Evolutionary conservation across 2,329 filamentous ascomycete genomes (phyloP), one percentile per base, ranked within the genome.

Genomic region (Exophiala aquamarina): DNA sequence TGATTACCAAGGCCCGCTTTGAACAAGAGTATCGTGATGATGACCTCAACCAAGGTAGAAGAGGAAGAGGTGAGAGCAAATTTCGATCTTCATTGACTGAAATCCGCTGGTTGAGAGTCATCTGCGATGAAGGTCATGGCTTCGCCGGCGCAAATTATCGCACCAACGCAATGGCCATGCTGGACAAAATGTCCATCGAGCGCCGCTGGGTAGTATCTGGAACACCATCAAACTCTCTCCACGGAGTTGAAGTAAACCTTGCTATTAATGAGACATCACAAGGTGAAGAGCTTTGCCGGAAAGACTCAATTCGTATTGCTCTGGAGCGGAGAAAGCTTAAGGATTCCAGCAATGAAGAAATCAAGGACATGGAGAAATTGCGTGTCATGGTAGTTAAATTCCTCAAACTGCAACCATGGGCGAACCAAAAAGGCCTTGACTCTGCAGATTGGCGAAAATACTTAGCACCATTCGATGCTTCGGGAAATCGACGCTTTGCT

Each of bases 61-160:
- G 3, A 69, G 4, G 66, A 73, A 47, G 79, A 73, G 54, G 67
- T 6, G 56, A 62, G 2, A 64, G 70, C 4, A 65, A 65, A 53
- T 78, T 82, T 23, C 63, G 76, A 8, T 87, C 82, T 1, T 79
- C 86, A 0, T 67, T 96, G 14, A 81, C 82, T 31, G 68, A 79
- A 6, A 67, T 96, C 3, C 89, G 89, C 58, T 95, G 92, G 77
- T 84, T 95, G 59, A 79, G 92, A 1, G 84, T 94, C 37, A 91
- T 97, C 36, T 86, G 95, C 14, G 92, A 97, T 55, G 92, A 96
- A 73, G 92, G 92, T 0, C 90, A 96, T 63, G 86, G 80, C 49
- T 83, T 95, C 49, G 88, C 89, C 0, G 85, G 87, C 29, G 79
- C 79, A 4, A 71, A 72, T 8, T 73, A 72, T 41, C 81, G 75